Evolutionary conservation across 2,329 filamentous ascomycete species (phyloP).

Genomic region (Stagonosporopsis cucurbitacearum): DNA sequence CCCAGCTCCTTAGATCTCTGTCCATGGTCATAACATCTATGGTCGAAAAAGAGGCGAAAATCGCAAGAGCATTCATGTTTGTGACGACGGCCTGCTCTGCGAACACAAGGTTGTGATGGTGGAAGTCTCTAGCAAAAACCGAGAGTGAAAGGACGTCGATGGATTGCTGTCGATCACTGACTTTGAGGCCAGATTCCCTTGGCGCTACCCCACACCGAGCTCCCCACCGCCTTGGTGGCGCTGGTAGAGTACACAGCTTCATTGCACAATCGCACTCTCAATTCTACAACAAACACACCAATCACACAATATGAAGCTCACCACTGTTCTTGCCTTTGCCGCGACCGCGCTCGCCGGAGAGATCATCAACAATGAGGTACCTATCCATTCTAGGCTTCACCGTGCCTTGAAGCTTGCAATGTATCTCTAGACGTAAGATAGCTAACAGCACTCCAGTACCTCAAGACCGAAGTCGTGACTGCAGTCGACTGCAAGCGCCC

Average conservation of each 20-base stretch:
- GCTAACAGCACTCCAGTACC: conserved; percentile 54
- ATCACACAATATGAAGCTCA: conserved; percentile 53
- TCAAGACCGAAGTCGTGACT: conserved; percentile 79
- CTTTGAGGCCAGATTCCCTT: conserved; percentile 17
- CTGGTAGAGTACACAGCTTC: neutral
- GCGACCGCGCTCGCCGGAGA: conserved; percentile 51
- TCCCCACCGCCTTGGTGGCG: conserved; percentile 17
- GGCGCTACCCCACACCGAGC: conserved; percentile 18
- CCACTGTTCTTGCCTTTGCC: conserved; percentile 57
- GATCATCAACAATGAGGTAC: conserved; percentile 44
- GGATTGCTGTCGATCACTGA: conserved; percentile 7
- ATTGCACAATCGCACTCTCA: neutral
- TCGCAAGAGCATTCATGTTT: no score
- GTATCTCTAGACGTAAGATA: conserved; percentile 4
- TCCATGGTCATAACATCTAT: neutral
- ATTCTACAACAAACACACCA: conserved; percentile 10
- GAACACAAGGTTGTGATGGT: neutral
- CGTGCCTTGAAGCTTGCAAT: neutral
- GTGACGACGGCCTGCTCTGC: neutral
- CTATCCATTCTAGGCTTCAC: neutral
- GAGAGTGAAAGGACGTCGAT: neutral
- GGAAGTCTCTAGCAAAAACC: neutral
- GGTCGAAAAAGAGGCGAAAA: no score
- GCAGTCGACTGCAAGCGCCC: conserved; percentile 81
- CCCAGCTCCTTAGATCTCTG: neutral